A percentile compares a stretch with the other conserved stretches of the same genome.
Conservation (phyloP, 176 grass and related monocot genomes). For the Rhynchospora pubera region DNA sequence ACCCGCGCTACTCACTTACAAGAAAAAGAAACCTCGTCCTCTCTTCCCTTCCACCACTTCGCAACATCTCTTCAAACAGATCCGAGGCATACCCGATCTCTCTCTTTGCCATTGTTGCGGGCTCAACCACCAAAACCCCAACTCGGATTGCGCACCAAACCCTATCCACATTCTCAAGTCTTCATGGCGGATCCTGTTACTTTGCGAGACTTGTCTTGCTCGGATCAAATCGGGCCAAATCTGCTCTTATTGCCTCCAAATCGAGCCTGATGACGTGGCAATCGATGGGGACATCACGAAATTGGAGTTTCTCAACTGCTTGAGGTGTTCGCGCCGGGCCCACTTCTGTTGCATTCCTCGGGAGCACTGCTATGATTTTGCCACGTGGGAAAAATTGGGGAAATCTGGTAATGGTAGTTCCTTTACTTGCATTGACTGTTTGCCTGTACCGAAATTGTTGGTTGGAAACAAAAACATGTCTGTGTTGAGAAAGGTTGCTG, state of each 20-base stretch:
- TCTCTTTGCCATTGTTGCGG: conserved; percentile 53
- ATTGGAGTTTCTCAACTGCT: conserved; percentile 33
- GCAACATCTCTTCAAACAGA: background rate
- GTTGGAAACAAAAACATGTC: background rate
- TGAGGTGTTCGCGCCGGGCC: conserved; percentile 39
- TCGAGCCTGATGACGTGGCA: conserved; percentile 9
- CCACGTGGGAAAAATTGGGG: conserved; percentile 9
- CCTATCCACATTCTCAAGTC: conserved; percentile 46
- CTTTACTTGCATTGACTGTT: conserved; percentile 25
- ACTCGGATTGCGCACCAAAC: conserved; percentile 23
- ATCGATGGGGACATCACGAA: conserved; percentile 26
- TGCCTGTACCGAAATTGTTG: background rate
- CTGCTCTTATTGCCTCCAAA: conserved; percentile 75
- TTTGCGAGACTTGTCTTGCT: conserved; percentile 58
- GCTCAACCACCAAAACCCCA: conserved; percentile 29
- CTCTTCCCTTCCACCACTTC: background rate
- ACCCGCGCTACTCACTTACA: conserved; percentile 13
- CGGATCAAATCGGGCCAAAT: conserved; percentile 30
- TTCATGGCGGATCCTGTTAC: conserved; percentile 67
- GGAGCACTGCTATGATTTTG: conserved; percentile 46
- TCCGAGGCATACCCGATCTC: conserved; percentile 39
- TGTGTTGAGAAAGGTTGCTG: conserved; percentile 14
- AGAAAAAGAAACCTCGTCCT: background rate
- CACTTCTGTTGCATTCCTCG: conserved; percentile 43
- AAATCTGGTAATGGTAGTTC: background rate